These are phyloP conservation scores for Fusarium austroafricanum DNA, from an alignment of 2,329 filamentous ascomycete genomes.

Conservation along the genomic window DNA sequence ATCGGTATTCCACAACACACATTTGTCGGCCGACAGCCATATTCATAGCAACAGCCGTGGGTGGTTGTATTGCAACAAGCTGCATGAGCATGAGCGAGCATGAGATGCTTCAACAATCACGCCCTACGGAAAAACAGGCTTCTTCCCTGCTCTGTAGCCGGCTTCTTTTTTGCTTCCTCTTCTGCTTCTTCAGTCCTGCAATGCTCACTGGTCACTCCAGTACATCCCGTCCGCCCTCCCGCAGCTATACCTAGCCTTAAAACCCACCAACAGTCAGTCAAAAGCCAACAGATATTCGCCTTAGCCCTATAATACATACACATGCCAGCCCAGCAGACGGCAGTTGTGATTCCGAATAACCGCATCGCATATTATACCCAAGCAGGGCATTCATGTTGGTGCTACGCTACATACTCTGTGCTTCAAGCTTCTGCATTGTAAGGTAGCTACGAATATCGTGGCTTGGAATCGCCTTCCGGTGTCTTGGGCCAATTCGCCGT, in stretches of 20 bases:
- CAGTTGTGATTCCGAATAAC: constrained; percentile 9
- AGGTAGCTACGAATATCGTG: constrained; percentile 25
- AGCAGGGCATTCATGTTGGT: neutral
- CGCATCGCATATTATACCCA: neutral
- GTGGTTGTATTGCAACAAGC: constrained; percentile 3
- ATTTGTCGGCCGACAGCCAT: constrained; percentile 2
- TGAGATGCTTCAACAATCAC: constrained; percentile 21
- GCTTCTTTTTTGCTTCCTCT: constrained; percentile 29
- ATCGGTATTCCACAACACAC: constrained; percentile 3
- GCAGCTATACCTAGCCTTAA: constrained; percentile 33
- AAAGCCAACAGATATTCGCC: constrained; percentile 14
- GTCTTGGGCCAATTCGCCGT: constrained; percentile 25
- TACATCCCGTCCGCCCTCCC: constrained; percentile 32
- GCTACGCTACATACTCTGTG: neutral
- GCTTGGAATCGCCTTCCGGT: constrained; percentile 22
- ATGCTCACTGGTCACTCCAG: constrained; percentile 24
- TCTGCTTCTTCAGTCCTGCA: constrained; percentile 20
- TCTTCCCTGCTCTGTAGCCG: constrained; percentile 30
- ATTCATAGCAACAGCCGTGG: constrained; percentile 19
- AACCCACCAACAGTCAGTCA: constrained; percentile 33
- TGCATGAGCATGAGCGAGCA: constrained; percentile 11
- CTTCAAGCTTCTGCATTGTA: neutral
- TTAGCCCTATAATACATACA: constrained; percentile 18
- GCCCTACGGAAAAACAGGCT: constrained; percentile 21
- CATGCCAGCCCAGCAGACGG: constrained; percentile 1